Conservation (phyloP, 2,329 filamentous ascomycete species). For the Xylaria hypoxylon region DNA sequence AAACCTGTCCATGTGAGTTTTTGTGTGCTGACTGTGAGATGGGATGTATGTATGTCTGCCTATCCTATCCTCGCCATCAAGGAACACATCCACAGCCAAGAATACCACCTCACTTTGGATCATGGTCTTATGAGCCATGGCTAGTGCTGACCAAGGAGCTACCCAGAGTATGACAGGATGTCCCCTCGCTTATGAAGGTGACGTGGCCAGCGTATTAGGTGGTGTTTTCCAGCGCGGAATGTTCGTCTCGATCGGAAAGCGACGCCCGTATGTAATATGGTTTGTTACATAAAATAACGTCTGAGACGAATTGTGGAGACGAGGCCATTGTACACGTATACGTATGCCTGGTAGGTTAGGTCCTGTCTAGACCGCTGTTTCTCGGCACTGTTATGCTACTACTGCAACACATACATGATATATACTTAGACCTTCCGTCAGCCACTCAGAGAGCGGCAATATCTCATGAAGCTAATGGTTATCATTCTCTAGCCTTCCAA, state of each 20-base stretch:
- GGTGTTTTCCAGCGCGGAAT: background rate
- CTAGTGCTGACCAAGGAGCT: background rate
- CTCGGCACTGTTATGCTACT: too few relatives aligned
- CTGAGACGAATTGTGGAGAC: background rate
- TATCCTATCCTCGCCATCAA: background rate
- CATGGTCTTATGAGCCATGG: background rate
- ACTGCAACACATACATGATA: too few relatives aligned
- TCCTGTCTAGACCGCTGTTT: background rate
- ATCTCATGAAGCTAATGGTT: constrained; percentile 12
- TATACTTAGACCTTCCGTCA: too few relatives aligned
- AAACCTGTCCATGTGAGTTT: too few relatives aligned
- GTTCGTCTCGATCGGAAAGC: too few relatives aligned
- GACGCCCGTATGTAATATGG: background rate
- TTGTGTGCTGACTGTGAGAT: too few relatives aligned
- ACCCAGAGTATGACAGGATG: background rate
- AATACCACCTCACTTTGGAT: constrained; percentile 8
- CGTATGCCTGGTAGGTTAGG: background rate
- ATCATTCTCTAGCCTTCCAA: constrained; percentile 35
- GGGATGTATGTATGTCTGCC: too few relatives aligned
- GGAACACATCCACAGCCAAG: constrained; percentile 1
- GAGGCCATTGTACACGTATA: background rate
- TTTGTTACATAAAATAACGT: background rate
- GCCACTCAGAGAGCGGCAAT: too few relatives aligned
- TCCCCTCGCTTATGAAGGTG: constrained; percentile 12
- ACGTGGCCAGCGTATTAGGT: constrained; percentile 6